phyloP scores from a whole-genome alignment of 805 yeast species.

The Torulaspora delbrueckii region DNA sequence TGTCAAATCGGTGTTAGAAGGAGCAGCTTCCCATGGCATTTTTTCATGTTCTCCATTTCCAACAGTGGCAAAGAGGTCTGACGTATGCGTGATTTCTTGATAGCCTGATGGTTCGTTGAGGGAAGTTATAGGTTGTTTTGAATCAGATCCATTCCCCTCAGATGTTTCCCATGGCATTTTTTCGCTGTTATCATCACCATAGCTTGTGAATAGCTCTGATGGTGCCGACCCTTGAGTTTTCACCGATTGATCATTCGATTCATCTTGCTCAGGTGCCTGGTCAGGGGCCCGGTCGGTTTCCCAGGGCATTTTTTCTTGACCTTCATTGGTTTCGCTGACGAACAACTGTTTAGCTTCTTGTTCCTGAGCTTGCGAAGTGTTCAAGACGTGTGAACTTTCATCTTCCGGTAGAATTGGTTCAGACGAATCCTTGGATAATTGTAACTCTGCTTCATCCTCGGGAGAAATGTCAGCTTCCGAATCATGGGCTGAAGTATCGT shows the following conservation, averaged over 20 bases:
- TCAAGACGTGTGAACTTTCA: background rate
- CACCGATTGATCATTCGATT: background rate
- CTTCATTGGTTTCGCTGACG: constrained; percentile 6
- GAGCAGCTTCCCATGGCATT: constrained; percentile 16
- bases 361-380: background rate
- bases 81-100: background rate
- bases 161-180: constrained; percentile 19
- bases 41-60: constrained; percentile 7
- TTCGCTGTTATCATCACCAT: constrained; percentile 8
- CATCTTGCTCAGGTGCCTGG: background rate
- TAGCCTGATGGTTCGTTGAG: background rate
- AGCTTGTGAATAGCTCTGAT: background rate
- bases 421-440: background rate
- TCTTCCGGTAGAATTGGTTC: background rate
- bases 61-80: background rate
- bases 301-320: constrained; percentile 15
- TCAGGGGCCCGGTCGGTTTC: constrained; percentile 2
- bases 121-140: background rate
- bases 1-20: background rate
- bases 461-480: background rate
- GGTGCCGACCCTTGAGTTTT: background rate
- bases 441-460: background rate
- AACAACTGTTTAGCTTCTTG: background rate
- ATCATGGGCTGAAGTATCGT: background rate
- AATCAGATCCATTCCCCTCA: background rate